A percentile compares a stretch with the other conserved stretches of the same genome.
These are phyloP conservation scores for Pseudomonodictys pantanalensis DNA, from an alignment of 495 filamentous ascomycete species.

Conservation along the genomic window DNA sequence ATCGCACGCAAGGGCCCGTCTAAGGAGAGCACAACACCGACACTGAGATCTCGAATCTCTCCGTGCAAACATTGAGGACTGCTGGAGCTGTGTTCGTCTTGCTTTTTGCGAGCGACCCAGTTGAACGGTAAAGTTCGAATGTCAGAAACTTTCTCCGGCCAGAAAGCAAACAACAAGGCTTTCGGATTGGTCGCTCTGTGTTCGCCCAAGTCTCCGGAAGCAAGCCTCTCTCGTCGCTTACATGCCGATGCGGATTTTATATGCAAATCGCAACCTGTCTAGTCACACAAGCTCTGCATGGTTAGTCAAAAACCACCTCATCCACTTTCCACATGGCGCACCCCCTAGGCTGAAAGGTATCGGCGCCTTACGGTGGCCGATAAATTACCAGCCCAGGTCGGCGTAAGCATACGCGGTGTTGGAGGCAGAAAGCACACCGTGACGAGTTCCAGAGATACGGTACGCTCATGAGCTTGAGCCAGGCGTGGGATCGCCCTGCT, in stretches of 20 bases:
- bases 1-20: neutral
- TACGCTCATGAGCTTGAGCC: constrained; percentile 3
- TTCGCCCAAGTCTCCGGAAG: neutral
- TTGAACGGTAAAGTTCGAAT: too few species aligned
- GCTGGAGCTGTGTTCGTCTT: neutral
- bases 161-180: too few species aligned
- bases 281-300: neutral
- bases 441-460: neutral
- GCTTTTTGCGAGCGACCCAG: neutral
- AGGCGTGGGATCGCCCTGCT: constrained; percentile 7
- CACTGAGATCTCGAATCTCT: neutral
- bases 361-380: too few species aligned
- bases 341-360: too few species aligned
- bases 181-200: constrained; percentile 1
- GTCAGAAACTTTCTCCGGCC: too few species aligned
- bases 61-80: neutral
- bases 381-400: too few species aligned
- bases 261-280: constrained; percentile 17
- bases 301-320: too few species aligned
- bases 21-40: neutral
- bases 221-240: constrained; percentile 19
- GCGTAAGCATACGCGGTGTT: too few species aligned
- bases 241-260: constrained; percentile 10
- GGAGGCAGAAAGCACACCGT: neutral
- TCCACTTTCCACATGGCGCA: too few species aligned